Conservation (phyloP, 345 rosid species). For the Laguncularia racemosa region DNA sequence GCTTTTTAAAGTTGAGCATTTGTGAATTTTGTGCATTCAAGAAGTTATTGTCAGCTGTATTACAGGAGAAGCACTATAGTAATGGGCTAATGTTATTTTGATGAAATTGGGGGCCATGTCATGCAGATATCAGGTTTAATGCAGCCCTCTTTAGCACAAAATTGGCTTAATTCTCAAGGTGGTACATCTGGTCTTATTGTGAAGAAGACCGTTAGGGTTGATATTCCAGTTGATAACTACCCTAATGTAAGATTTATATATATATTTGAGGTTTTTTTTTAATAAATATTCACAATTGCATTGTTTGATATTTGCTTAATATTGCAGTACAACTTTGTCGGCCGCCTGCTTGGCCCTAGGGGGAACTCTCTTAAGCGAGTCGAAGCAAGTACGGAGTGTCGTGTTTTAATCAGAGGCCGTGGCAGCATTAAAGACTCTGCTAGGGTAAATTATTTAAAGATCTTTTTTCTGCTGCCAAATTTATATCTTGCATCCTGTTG, state of each 20-base stretch:
- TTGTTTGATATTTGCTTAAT: conserved; percentile 18
- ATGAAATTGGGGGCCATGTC: conserved; percentile 4
- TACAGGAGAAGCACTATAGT: neutral
- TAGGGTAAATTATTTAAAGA: conserved; percentile 39
- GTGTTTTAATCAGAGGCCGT: conserved; percentile 85
- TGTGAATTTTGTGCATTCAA: no score
- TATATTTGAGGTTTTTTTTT: neutral
- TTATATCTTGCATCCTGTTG: neutral
- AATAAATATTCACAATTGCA: neutral
- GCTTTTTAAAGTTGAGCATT: no score
- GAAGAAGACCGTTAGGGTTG: conserved; percentile 80
- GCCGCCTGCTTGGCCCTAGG: conserved; percentile 96
- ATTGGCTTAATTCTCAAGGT: conserved; percentile 71
- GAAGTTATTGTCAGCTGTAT: neutral
- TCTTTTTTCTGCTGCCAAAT: neutral
- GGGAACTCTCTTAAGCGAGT: conserved; percentile 97
- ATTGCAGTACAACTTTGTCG: conserved; percentile 91
- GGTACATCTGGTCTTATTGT: conserved; percentile 83
- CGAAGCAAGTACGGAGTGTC: conserved; percentile 93
- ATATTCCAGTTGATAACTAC: conserved; percentile 82
- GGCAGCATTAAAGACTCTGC: conserved; percentile 90
- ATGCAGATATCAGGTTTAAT: conserved; percentile 63
- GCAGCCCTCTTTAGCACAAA: conserved; percentile 56
- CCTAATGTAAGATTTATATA: conserved; percentile 55
- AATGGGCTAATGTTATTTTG: no score